Evolutionary conservation across 1,284 basidiomycete species (phyloP).

Genomic region (Sphagnurus paluster): DNA sequence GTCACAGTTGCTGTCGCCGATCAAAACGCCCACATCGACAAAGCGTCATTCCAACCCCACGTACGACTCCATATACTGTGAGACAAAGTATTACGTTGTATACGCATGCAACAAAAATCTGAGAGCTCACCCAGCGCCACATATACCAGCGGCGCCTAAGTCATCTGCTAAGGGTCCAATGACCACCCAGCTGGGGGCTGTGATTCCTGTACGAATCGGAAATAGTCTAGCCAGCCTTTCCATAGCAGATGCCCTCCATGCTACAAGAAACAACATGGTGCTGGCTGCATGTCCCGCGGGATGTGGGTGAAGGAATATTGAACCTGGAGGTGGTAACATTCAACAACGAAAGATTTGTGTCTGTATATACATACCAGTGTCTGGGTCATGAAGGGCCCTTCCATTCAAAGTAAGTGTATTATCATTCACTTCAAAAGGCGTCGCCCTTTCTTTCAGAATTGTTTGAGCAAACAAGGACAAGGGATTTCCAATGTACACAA

Average conservation of each 20-base stretch:
- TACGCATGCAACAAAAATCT: not conserved
- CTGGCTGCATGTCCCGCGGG: constrained; percentile 37
- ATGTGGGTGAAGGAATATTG: constrained; percentile 32
- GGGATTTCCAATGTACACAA: constrained; percentile 54
- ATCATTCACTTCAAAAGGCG: constrained; percentile 29
- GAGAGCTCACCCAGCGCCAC: constrained; percentile 65
- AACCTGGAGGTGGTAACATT: too few relatives aligned
- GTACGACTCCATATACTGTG: constrained; percentile 49
- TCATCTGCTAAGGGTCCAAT: constrained; percentile 50
- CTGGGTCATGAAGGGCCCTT: constrained; percentile 25
- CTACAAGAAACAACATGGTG: constrained; percentile 59
- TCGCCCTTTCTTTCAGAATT: constrained; percentile 27
- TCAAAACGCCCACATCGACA: constrained; percentile 43
- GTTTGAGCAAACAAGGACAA: constrained; percentile 27
- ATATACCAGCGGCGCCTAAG: constrained; percentile 68
- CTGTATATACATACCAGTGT: too few relatives aligned
- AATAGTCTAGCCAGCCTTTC: constrained; percentile 72
- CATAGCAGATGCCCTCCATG: constrained; percentile 51
- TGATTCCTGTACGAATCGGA: constrained; percentile 77
- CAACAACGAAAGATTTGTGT: too few relatives aligned
- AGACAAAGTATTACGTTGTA: not conserved
- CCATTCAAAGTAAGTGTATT: constrained; percentile 25
- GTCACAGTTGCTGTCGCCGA: not conserved
- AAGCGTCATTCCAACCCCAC: constrained; percentile 56
- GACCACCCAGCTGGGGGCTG: constrained; percentile 76